Conservation (phyloP, 1,139 yeast species). For the Wickerhamomyces sp. region DNA sequence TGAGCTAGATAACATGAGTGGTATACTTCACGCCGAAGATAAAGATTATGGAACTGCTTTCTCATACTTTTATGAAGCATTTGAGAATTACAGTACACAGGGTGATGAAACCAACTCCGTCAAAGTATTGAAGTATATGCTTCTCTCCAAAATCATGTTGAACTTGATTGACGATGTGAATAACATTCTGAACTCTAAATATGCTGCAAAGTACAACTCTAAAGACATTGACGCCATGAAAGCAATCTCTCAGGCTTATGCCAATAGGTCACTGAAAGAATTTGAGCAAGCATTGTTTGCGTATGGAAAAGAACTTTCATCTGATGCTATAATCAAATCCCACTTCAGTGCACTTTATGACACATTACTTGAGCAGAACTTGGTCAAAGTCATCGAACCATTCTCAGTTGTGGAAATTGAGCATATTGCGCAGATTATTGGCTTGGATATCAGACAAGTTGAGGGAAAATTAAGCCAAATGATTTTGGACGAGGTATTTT, state of each 20-base stretch:
- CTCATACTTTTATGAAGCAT: slow-evolving; percentile 91
- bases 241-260: slow-evolving; percentile 84
- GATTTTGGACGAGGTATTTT: slow-evolving; percentile 91
- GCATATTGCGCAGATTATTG: slow-evolving; percentile 83
- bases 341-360: slow-evolving; percentile 94
- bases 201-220: slow-evolving; percentile 75
- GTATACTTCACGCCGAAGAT: slow-evolving; percentile 94
- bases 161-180: slow-evolving; percentile 84
- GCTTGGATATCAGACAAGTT: slow-evolving; percentile 81
- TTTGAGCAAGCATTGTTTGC: slow-evolving; percentile 75
- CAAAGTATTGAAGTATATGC: slow-evolving; percentile 83
- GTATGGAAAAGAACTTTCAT: slow-evolving; percentile 71
- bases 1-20: slow-evolving; percentile 91
- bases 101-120: slow-evolving; percentile 65
- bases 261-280: slow-evolving; percentile 85
- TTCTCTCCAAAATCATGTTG: slow-evolving; percentile 89
- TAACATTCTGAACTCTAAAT: slow-evolving; percentile 69
- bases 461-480: slow-evolving; percentile 94
- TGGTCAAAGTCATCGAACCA: slow-evolving; percentile 92
- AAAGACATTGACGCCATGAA: slow-evolving; percentile 85
- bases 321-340: slow-evolving; percentile 84
- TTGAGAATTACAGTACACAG: slow-evolving; percentile 71
- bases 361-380: slow-evolving; percentile 85
- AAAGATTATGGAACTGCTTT: slow-evolving; percentile 95
- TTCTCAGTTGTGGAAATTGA: slow-evolving; percentile 90